Conservation (phyloP, 192 early-diverging fungal species). For the Mortierella alpina region DNA sequence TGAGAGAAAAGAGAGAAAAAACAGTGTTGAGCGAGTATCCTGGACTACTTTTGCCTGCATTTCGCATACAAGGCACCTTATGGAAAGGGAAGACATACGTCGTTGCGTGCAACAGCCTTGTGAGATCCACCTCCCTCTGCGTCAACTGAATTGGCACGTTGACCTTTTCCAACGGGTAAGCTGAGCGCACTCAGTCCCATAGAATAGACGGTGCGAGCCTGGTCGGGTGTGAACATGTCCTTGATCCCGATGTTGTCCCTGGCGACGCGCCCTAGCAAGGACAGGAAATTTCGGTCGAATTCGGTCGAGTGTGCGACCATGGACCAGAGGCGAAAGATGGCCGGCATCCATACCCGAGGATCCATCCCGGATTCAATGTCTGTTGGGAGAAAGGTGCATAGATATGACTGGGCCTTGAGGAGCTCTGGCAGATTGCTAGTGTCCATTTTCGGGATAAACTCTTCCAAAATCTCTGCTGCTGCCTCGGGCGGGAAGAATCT, state of each 20-base stretch:
- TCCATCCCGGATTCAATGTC: conserved; percentile 38
- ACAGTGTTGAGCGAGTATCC: not conserved
- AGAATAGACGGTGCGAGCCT: conserved; percentile 70
- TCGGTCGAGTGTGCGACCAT: conserved; percentile 66
- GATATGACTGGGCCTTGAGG: conserved; percentile 65
- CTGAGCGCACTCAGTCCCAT: conserved; percentile 59
- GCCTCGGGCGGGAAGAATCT: conserved; percentile 79
- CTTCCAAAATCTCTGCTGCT: conserved; percentile 77
- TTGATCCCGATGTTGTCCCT: conserved; percentile 55
- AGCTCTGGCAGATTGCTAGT: conserved; percentile 73
- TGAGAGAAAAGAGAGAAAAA: not conserved
- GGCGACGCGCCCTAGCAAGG: conserved; percentile 77
- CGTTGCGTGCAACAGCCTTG: conserved; percentile 51
- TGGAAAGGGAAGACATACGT: conserved; percentile 42
- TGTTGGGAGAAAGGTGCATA: conserved; percentile 80
- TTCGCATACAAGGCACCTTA: conserved; percentile 34
- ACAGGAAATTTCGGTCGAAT: conserved; percentile 78
- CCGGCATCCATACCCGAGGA: conserved; percentile 79
- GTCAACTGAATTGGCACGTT: conserved; percentile 57
- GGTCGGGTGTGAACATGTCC: conserved; percentile 69
- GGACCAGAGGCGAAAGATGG: conserved; percentile 87
- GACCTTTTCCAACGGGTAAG: conserved; percentile 66
- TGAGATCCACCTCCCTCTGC: conserved; percentile 58
- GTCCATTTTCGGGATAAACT: conserved; percentile 80
- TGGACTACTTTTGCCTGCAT: too few relatives aligned